phyloP scores from a whole-genome alignment of 1,139 yeast genomes.

The Suhomyces wounanorum region DNA sequence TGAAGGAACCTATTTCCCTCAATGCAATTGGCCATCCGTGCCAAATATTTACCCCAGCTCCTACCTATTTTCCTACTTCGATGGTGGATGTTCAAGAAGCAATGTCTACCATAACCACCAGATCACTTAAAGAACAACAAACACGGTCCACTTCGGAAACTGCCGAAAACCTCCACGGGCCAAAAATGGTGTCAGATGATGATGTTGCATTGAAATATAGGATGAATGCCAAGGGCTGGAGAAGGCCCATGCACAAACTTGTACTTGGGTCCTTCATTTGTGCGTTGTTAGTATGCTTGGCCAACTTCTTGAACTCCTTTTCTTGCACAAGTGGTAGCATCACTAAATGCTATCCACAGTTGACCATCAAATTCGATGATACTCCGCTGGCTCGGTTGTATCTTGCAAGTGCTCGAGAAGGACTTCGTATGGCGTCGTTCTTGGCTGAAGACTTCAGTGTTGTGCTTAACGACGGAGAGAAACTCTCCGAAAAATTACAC shows the following conservation, averaged over 20 bases:
- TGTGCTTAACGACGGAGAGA: conserved; percentile 25
- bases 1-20: neutral
- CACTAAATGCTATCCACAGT: conserved; percentile 46
- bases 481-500: conserved; percentile 17
- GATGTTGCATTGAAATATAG: neutral
- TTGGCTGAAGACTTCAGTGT: conserved; percentile 55
- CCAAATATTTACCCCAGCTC: neutral
- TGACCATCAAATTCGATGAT: conserved; percentile 39
- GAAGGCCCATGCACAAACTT: neutral
- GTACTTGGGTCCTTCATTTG: conserved; percentile 8
- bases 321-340: conserved; percentile 16
- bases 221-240: neutral
- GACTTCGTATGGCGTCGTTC: conserved; percentile 53
- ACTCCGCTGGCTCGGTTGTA: conserved; percentile 35
- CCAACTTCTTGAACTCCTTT: conserved; percentile 13
- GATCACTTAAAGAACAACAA: neutral
- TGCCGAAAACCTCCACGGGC: neutral
- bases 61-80: neutral
- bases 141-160: neutral
- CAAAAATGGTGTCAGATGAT: neutral
- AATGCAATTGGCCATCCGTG: neutral
- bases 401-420: conserved; percentile 45
- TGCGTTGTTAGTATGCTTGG: conserved; percentile 11
- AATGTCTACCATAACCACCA: neutral
- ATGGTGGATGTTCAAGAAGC: neutral